Evolutionary conservation across 2,329 filamentous ascomycete genomes (phyloP).

Genomic region (Nemania sp.): DNA sequence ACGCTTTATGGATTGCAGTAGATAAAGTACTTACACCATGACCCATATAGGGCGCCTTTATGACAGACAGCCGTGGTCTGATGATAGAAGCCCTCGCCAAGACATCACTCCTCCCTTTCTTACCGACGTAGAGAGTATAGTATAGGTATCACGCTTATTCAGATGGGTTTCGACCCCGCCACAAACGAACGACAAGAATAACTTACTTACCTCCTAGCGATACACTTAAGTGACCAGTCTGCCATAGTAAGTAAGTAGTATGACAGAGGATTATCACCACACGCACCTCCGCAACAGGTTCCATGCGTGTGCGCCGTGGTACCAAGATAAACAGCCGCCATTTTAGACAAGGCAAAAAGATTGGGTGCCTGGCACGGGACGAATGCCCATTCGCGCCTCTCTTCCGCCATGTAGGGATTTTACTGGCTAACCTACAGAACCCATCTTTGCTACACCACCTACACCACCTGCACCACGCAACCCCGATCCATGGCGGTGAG

Average conservation of each 20-base stretch:
- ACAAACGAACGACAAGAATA: neutral
- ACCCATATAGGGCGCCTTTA: neutral
- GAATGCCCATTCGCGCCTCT: constrained; percentile 17
- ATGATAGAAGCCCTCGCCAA: neutral
- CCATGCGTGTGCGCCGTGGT: constrained; percentile 21
- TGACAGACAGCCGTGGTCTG: neutral
- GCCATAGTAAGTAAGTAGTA: no score
- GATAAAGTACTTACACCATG: no score
- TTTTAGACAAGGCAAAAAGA: neutral
- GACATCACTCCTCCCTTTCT: neutral
- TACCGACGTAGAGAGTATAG: no score
- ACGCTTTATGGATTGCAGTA: neutral
- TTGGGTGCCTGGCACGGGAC: constrained; percentile 11
- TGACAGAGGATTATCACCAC: no score
- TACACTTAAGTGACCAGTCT: no score
- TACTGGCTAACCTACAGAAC: neutral
- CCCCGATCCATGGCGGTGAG: constrained; percentile 20
- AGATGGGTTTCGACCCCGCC: constrained; percentile 1
- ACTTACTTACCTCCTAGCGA: neutral
- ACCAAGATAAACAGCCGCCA: constrained; percentile 15
- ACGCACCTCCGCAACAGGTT: constrained; percentile 4
- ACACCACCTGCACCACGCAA: neutral
- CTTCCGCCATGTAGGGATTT: constrained; percentile 6
- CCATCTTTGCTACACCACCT: constrained; percentile 4
- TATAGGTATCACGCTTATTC: constrained; percentile 4